A percentile compares a stretch with the other conserved stretches of the same genome.
These are phyloP conservation scores for Postia placenta DNA, from an alignment of 768 basidiomycete species.

Conservation along the genomic window DNA sequence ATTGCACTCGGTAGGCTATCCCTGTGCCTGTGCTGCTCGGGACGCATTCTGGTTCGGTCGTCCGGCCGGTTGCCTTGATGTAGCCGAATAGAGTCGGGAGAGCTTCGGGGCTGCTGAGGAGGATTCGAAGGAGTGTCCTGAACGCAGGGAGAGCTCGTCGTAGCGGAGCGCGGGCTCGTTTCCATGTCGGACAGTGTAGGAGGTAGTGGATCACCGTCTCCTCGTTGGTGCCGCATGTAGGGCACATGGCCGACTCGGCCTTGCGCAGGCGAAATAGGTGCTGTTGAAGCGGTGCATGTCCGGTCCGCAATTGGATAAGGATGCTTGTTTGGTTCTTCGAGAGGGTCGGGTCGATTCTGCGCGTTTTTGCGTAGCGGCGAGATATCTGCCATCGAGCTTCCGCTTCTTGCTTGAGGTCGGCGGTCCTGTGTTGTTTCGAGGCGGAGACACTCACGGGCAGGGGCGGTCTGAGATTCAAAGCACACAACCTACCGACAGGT, in stretches of 20 bases:
- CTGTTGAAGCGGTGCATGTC: conserved; percentile 25
- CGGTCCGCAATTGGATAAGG: conserved; percentile 27
- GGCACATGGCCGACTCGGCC: conserved; percentile 6
- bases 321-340: conserved; percentile 10
- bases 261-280: conserved; percentile 17
- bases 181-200: conserved; percentile 10
- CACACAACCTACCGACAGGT: no score
- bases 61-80: conserved; percentile 9
- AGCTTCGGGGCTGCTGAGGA: conserved; percentile 3
- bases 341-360: conserved; percentile 1
- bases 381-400: background rate
- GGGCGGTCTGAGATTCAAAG: no score
- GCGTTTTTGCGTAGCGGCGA: background rate
- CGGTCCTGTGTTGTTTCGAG: background rate
- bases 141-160: background rate
- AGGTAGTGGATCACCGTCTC: conserved; percentile 19
- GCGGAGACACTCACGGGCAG: conserved; percentile 8
- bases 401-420: background rate
- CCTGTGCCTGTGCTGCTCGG: no score
- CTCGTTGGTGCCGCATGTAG: background rate
- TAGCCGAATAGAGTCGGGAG: conserved; percentile 6
- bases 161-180: background rate
- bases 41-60: no score
- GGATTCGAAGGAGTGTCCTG: background rate
- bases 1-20: no score